Evolutionary conservation across 495 filamentous ascomycete species (phyloP), one percentile per base, ranked within the genome.

Genomic region (Viridothelium virens): DNA sequence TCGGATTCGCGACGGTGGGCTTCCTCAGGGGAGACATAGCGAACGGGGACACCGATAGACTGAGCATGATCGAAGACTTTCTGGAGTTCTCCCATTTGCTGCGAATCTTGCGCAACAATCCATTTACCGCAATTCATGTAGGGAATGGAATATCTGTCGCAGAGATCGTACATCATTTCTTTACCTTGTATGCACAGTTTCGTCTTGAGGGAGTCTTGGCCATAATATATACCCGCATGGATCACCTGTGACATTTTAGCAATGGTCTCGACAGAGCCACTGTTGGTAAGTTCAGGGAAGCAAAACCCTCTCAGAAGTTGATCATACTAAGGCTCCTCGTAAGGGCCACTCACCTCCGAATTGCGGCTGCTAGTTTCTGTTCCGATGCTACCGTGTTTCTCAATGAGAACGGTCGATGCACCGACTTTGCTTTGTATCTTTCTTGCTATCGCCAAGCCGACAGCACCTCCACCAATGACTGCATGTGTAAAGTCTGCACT

Each of bases 181-280:
- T 85, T 84, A 65, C 94, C 94, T 56, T 76, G 72, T 70, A 97
- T 81, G 77, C 94, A 98, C 62, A 98, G 86, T 1, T 76, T 75
- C 0, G 94, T 91, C 76, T 98, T 98, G 16, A 96, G 84, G 0
- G 86, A 86, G 46, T 75, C 73, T 25, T 82, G 73, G 44, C 89
- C 89, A 78, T 98, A 98, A 80, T 98, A 97, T 53, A 97, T 84
- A 48, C 95, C 95, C 1, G 90, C 94, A 71, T 98, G 94, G 65
- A 97, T 96, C 50, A 97, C 93, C 89, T 91, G 67, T 37, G 9
- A 18, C 10, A 18, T 18, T 18, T 59, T 36, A 59, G 53, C 14
- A n/a, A 48, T 37, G 31, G 25, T 25, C 25, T 25, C 25, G 25
- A 25, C 25, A 25, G 25, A 25, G 25, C 0, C 16, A 36, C 10